These are phyloP conservation scores for Heritiera fomes DNA, from an alignment of 345 rosid species.

Conservation along the genomic window DNA sequence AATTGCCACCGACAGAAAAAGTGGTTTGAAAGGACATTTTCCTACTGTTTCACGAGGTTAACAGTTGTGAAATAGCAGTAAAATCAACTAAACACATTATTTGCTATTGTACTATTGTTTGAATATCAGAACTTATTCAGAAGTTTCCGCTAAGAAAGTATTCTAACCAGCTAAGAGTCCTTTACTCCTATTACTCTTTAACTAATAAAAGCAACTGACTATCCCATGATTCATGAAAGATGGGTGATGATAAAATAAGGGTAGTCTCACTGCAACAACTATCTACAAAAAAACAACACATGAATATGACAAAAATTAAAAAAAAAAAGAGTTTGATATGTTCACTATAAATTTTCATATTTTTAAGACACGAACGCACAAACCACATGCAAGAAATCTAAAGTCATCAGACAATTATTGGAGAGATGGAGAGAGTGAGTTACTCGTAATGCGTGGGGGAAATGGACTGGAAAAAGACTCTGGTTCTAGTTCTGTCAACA, in stretches of 20 bases:
- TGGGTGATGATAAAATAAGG: background rate
- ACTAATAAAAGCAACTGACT: background rate
- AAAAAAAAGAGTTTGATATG: too few relatives aligned
- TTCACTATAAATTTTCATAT: too few relatives aligned
- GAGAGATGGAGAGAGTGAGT: conserved; percentile 17
- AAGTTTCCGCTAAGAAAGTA: background rate
- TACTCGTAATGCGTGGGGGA: conserved; percentile 96
- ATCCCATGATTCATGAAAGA: background rate
- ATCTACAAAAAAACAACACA: background rate
- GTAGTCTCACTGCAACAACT: background rate
- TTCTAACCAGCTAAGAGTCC: background rate
- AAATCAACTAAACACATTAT: background rate
- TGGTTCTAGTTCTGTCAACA: conserved; percentile 50
- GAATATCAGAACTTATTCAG: background rate
- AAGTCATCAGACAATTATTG: background rate
- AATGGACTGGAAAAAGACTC: conserved; percentile 75
- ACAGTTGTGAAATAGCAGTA: background rate
- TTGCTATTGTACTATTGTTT: too few relatives aligned
- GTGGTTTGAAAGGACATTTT: background rate
- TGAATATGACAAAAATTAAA: background rate
- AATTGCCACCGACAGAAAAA: conserved; percentile 20
- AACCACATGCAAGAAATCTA: too few relatives aligned
- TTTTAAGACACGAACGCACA: too few relatives aligned
- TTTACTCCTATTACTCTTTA: background rate
- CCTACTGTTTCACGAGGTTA: conserved; percentile 9